Percentiles rank a stretch among this genome's conserved stretches.
phyloP scores from a whole-genome alignment of 2,329 filamentous ascomycete genomes.

The Epichloe brachyelytri region DNA sequence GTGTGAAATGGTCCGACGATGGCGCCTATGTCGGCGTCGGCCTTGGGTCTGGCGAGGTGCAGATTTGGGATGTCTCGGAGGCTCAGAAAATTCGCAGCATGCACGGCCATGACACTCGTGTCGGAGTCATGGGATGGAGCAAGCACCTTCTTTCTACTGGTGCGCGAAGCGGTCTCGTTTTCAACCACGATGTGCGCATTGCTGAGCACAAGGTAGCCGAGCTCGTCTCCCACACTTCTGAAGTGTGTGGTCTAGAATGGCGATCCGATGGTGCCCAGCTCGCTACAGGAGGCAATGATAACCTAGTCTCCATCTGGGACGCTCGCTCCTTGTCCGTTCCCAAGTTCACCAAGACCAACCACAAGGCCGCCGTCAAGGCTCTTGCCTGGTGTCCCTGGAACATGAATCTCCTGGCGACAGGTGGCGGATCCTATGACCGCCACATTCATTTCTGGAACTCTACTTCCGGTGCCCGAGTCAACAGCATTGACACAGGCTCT shows the following conservation, averaged over 20 bases:
- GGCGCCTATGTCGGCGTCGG: slow-evolving; percentile 94
- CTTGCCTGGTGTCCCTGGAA: slow-evolving; percentile 99
- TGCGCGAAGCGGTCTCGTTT: slow-evolving; percentile 86
- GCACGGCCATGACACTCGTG: slow-evolving; percentile 92
- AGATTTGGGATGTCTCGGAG: slow-evolving; percentile 98
- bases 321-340: slow-evolving; percentile 83
- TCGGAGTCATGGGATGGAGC: slow-evolving; percentile 98
- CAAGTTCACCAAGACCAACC: slow-evolving; percentile 99
- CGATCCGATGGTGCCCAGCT: slow-evolving; percentile 91
- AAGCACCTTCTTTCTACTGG: slow-evolving; percentile 96
- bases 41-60: slow-evolving; percentile 87
- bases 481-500: slow-evolving; percentile 97
- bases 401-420: slow-evolving; percentile 89
- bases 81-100: slow-evolving; percentile 93
- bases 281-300: slow-evolving; percentile 96
- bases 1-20: slow-evolving; percentile 97
- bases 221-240: slow-evolving; percentile 91
- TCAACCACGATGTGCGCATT: slow-evolving; percentile 96
- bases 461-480: slow-evolving; percentile 90
- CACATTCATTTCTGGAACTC: slow-evolving; percentile 99
- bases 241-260: slow-evolving; percentile 98
- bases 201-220: slow-evolving; percentile 97
- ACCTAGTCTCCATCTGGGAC: slow-evolving; percentile 98
- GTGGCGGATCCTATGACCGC: slow-evolving; percentile 89
- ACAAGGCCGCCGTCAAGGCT: slow-evolving; percentile 96